Evolutionary conservation across 2,329 filamentous ascomycete species (phyloP).

Genomic region (Aspergillus pseudotamarii): DNA sequence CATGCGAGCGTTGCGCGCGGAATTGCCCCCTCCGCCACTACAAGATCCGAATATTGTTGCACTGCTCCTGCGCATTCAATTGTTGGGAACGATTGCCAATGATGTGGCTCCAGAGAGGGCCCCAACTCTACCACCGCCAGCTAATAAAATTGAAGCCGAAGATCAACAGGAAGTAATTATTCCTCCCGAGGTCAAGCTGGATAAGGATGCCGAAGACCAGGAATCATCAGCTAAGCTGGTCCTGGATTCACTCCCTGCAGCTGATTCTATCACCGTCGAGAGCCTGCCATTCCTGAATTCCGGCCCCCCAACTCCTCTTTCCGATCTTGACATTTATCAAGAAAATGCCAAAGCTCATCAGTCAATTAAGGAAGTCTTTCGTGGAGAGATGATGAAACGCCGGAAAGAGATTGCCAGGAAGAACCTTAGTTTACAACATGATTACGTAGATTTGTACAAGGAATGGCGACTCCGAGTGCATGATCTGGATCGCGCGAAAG

Average conservation of each 20-base stretch:
- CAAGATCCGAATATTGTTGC: conserved; percentile 46
- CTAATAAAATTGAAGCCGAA: conserved; percentile 1
- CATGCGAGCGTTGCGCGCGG: conserved; percentile 45
- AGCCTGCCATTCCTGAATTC: conserved; percentile 49
- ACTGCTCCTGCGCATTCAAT: conserved; percentile 47
- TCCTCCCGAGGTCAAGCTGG: conserved; percentile 17
- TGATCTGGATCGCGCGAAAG: conserved; percentile 46
- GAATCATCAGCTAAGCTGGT: conserved; percentile 16
- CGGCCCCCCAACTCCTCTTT: conserved; percentile 47
- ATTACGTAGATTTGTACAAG: conserved; percentile 47
- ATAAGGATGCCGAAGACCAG: conserved; percentile 19
- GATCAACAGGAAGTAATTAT: conserved; percentile 10
- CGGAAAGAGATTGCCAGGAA: conserved; percentile 42
- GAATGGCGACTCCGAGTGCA: conserved; percentile 48
- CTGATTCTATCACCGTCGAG: conserved; percentile 42
- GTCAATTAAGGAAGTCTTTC: conserved; percentile 42
- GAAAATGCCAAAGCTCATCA: conserved; percentile 44
- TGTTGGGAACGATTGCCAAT: conserved; percentile 47
- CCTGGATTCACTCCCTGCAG: conserved; percentile 19
- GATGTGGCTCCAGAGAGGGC: conserved; percentile 30
- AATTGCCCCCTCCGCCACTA: conserved; percentile 46
- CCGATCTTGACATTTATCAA: conserved; percentile 48
- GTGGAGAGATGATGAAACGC: conserved; percentile 40
- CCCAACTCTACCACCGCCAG: conserved; percentile 8
- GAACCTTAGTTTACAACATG: conserved; percentile 43